A percentile compares a stretch with the other conserved stretches of the same genome.
Conservation (phyloP, 208 protist species). For the Crithidia sp. region DNA sequence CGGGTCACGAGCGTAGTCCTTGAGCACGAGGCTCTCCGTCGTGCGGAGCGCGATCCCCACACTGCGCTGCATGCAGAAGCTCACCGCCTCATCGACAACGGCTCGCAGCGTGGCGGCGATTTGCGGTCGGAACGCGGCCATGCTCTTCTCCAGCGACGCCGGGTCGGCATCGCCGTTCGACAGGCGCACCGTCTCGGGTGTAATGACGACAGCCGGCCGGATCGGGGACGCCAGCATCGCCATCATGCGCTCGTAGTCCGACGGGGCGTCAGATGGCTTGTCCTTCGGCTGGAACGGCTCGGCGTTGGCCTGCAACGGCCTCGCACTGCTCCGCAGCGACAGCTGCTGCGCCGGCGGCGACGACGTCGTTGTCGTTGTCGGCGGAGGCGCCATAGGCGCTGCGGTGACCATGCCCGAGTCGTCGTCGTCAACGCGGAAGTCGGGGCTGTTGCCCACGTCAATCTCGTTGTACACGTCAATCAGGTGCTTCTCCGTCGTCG, state of each 20-base stretch:
- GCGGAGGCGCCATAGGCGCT: conserved; percentile 20
- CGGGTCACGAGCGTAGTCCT: conserved; percentile 97
- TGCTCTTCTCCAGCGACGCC: conserved; percentile 22
- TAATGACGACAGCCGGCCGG: conserved; percentile 60
- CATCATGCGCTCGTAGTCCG: conserved; percentile 33
- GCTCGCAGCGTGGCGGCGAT: conserved; percentile 79
- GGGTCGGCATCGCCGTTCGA: conserved; percentile 39
- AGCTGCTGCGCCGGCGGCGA: conserved; percentile 25
- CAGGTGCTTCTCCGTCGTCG: conserved; percentile 47
- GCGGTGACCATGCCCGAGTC: conserved; percentile 25
- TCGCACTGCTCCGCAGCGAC: conserved; percentile 32
- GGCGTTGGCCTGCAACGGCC: conserved; percentile 78
- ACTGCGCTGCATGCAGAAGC: conserved; percentile 91
- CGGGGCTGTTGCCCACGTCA: conserved; percentile 68
- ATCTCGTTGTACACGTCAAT: conserved; percentile 69
- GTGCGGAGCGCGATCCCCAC: conserved; percentile 94
- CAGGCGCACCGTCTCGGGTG: conserved; percentile 53
- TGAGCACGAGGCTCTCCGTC: conserved; percentile 92
- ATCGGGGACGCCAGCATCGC: conserved; percentile 32
- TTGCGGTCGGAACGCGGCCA: conserved; percentile 38
- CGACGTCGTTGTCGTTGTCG: conserved; percentile 8
- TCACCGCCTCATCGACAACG: conserved; percentile 90
- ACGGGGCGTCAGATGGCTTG: conserved; percentile 19
- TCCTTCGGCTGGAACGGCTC: conserved; percentile 90
- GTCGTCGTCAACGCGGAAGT: conserved; percentile 80